Evolutionary conservation across 768 basidiomycete genomes (phyloP).

Genomic region (Boletus subparvulus): DNA sequence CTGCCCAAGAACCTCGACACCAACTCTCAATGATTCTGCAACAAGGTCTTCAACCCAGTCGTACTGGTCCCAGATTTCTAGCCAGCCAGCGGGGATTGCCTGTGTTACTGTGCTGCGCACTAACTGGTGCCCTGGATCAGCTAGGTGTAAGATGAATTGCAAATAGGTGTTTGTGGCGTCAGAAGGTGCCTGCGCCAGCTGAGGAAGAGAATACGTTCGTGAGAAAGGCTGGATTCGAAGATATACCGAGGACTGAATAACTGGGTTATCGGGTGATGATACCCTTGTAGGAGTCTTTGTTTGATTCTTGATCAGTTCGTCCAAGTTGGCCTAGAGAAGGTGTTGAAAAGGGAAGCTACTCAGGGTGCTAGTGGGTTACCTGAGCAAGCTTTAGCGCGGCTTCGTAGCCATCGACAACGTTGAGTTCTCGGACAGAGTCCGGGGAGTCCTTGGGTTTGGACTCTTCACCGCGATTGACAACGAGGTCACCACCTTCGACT

Average conservation of each 20-base stretch:
- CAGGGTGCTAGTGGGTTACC: constrained; percentile 40
- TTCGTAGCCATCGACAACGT: constrained; percentile 81
- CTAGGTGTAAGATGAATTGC: constrained; percentile 62
- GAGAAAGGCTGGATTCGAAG: constrained; percentile 90
- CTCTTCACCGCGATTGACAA: constrained; percentile 82
- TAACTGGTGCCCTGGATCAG: constrained; percentile 80
- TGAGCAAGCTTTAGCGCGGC: constrained; percentile 83
- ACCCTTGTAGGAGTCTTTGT: constrained; percentile 32
- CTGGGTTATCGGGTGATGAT: constrained; percentile 51
- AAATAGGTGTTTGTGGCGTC: constrained; percentile 40
- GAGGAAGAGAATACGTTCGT: constrained; percentile 50
- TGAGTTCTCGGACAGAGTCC: constrained; percentile 62
- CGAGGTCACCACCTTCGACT: constrained; percentile 87
- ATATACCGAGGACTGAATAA: constrained; percentile 87
- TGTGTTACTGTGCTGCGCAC: constrained; percentile 80
- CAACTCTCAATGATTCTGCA: constrained; percentile 81
- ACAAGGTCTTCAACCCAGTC: constrained; percentile 96
- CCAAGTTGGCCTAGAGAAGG: constrained; percentile 64
- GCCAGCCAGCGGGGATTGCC: constrained; percentile 79
- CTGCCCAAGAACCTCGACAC: constrained; percentile 89
- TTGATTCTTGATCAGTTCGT: constrained; percentile 70
- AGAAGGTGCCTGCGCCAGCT: constrained; percentile 21
- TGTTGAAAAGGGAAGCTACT: neutral
- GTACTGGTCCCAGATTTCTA: constrained; percentile 86
- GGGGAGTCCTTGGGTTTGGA: constrained; percentile 61